These are phyloP conservation scores for Phyllosticta citribraziliensis DNA, from an alignment of 2,329 filamentous ascomycete genomes.

Conservation along the genomic window DNA sequence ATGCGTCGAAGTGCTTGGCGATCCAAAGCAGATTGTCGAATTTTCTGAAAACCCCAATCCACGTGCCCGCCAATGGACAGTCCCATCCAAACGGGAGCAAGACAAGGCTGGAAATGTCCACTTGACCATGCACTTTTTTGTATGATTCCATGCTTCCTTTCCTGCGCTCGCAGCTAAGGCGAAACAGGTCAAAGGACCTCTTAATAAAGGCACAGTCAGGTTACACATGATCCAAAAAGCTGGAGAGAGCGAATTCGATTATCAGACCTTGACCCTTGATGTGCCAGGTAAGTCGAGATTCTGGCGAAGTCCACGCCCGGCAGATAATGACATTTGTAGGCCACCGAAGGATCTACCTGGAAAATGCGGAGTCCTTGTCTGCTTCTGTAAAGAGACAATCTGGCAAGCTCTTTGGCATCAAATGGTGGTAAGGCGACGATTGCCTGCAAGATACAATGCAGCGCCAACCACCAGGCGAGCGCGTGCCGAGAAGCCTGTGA, in stretches of 20 bases:
- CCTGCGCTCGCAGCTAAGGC: background rate
- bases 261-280: constrained; percentile 72
- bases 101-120: constrained; percentile 72
- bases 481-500: background rate
- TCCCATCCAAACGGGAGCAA: constrained; percentile 53
- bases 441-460: background rate
- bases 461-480: background rate
- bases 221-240: constrained; percentile 66
- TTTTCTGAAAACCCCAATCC: background rate
- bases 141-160: constrained; percentile 30
- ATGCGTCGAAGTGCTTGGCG: constrained; percentile 66
- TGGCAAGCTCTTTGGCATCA: constrained; percentile 7
- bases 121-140: constrained; percentile 64
- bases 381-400: constrained; percentile 1
- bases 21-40: constrained; percentile 58
- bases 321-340: background rate
- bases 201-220: constrained; percentile 61
- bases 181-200: constrained; percentile 63
- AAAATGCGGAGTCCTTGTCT: constrained; percentile 1
- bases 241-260: constrained; percentile 60
- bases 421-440: constrained; percentile 6
- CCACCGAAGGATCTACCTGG: constrained; percentile 6
- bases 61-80: constrained; percentile 33
- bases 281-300: constrained; percentile 50
- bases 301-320: background rate